phyloP scores from a whole-genome alignment of 768 basidiomycete genomes.

The Boletus rufocinnamomeus region DNA sequence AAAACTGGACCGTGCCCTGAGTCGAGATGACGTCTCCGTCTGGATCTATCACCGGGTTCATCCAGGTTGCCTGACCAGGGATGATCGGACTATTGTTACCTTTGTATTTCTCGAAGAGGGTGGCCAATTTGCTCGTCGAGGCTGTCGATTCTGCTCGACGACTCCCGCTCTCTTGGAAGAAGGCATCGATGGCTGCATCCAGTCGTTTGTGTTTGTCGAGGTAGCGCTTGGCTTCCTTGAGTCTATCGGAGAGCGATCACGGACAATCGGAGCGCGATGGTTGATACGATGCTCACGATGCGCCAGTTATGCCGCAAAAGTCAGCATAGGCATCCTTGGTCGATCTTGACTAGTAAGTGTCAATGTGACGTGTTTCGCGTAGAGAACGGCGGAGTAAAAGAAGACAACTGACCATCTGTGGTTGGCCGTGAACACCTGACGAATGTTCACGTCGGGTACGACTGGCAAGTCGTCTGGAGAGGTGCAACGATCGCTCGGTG shows the following conservation, averaged over 20 bases:
- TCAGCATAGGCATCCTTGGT: conserved; percentile 51
- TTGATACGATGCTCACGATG: conserved; percentile 53
- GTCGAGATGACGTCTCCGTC: conserved; percentile 66
- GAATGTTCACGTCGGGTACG: not conserved
- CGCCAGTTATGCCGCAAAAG: conserved; percentile 68
- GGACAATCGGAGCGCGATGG: not conserved
- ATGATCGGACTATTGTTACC: conserved; percentile 40
- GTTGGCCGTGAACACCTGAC: not conserved
- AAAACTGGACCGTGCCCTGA: conserved; percentile 79
- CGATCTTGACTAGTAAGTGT: conserved; percentile 25
- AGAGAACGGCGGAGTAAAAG: not conserved
- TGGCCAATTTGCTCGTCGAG: conserved; percentile 54
- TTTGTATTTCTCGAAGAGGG: conserved; percentile 69
- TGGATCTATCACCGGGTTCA: conserved; percentile 44
- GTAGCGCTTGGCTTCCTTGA: conserved; percentile 64
- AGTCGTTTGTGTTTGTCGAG: conserved; percentile 69
- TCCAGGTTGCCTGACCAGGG: not conserved
- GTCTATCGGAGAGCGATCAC: conserved; percentile 27
- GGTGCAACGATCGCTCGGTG: not conserved
- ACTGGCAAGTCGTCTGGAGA: not conserved
- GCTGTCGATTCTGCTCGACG: conserved; percentile 28
- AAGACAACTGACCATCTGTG: conserved; percentile 29
- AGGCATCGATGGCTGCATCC: conserved; percentile 75
- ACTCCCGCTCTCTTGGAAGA: conserved; percentile 49
- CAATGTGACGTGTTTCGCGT: not conserved